Evolutionary conservation across 306 rosid genomes (phyloP).

Genomic region (Cicer cuneatum): DNA sequence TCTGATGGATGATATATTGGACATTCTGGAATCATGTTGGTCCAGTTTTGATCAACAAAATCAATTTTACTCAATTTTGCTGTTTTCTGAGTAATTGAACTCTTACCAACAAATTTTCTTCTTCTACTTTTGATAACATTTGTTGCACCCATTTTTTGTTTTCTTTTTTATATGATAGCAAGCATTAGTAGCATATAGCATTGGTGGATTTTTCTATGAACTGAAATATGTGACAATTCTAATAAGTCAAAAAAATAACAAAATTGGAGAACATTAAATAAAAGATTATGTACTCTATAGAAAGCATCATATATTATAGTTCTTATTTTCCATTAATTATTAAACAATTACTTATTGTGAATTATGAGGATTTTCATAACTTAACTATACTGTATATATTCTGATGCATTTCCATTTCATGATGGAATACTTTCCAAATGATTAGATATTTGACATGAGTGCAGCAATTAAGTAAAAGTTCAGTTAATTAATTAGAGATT

Average conservation of each 20-base stretch:
- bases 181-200: too few species aligned
- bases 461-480: background rate
- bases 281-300: too few species aligned
- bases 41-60: conserved; percentile 43
- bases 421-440: background rate
- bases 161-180: too few species aligned
- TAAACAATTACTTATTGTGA: too few species aligned
- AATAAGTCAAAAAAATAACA: too few species aligned
- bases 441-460: background rate
- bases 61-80: conserved; percentile 28
- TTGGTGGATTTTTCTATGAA: too few species aligned
- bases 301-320: too few species aligned
- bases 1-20: conserved; percentile 51
- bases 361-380: too few species aligned
- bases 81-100: background rate
- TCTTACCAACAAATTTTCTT: background rate
- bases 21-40: conserved; percentile 43
- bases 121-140: conserved; percentile 24
- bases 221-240: too few species aligned
- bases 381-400: too few species aligned
- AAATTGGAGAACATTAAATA: too few species aligned
- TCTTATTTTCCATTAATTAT: too few species aligned
- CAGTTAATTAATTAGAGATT: conserved; percentile 6
- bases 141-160: conserved; percentile 16
- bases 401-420: background rate